A percentile compares a stretch with the other conserved stretches of the same genome.
Conservation (phyloP, 345 rosid species). For the Excoecaria cochinchinensis region DNA sequence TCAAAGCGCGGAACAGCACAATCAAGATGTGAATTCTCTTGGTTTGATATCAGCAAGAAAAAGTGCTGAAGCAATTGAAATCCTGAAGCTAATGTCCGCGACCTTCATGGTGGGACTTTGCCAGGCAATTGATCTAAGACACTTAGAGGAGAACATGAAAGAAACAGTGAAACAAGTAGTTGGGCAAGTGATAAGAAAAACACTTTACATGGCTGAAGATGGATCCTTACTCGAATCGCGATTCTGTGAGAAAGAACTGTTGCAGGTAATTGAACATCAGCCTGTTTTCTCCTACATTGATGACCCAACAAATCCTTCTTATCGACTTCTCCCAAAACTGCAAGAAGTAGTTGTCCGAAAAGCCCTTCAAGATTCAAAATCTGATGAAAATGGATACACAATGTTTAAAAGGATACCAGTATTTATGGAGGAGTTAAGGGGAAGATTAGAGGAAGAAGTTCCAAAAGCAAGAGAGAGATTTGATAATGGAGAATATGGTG, state of each 20-base stretch:
- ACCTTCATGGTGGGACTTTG: slow-evolving; percentile 51
- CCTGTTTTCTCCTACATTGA: slow-evolving; percentile 47
- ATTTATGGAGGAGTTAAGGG: slow-evolving; percentile 39
- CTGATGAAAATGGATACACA: slow-evolving; percentile 30
- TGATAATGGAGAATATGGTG: slow-evolving; percentile 22
- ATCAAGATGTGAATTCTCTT: slow-evolving; percentile 53
- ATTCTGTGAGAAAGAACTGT: slow-evolving; percentile 44
- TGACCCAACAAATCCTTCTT: slow-evolving; percentile 43
- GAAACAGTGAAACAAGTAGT: slow-evolving; percentile 33
- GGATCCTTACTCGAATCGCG: slow-evolving; percentile 45
- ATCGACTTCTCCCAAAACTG: slow-evolving; percentile 40
- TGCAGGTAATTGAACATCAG: slow-evolving; percentile 43
- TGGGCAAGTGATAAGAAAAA: slow-evolving; percentile 32
- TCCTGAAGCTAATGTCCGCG: slow-evolving; percentile 49
- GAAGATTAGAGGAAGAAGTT: slow-evolving; percentile 39
- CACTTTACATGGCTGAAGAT: slow-evolving; percentile 42
- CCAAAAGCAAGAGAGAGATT: slow-evolving; percentile 37
- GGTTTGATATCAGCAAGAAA: slow-evolving; percentile 49
- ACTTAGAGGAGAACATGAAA: slow-evolving; percentile 51
- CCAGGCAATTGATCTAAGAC: slow-evolving; percentile 51
- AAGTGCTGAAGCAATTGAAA: slow-evolving; percentile 50
- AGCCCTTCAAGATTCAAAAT: slow-evolving; percentile 28
- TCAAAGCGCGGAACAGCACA: slow-evolving; percentile 56
- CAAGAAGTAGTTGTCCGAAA: slow-evolving; percentile 35
- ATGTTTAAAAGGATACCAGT: slow-evolving; percentile 39